Evolutionary conservation across 495 filamentous ascomycete genomes (phyloP), one percentile per base, ranked within the genome.

Genomic region (Parachaetomium inaequale): DNA sequence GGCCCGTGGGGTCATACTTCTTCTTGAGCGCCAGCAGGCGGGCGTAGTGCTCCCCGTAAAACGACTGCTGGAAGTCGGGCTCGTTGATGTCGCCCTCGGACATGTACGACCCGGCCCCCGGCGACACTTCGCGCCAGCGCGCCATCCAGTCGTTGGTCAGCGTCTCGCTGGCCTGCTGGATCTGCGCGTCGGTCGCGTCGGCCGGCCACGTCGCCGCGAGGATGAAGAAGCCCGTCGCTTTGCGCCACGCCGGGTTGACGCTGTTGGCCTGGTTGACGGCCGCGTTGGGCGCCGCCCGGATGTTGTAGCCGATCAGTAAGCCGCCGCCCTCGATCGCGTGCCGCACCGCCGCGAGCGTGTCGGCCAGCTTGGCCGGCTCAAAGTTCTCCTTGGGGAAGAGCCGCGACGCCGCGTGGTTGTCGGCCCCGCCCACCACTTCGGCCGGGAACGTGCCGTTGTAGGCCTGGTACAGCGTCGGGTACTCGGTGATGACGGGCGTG

Each of bases 31-130:
- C 51, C 6, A 77, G 70, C 57, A 87, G 69, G 11, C 78, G 72
- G 1, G 61, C 66, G 65, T 88, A 88, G 43, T 83, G 74, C 31
- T 21, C 14, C 0, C 85, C 85, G 56, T 81, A 88, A 69, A 85
- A 87, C 6, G 77, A 68, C 70, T 80, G 70, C 72, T 87, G 80
- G 74, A 82, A 87, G 58, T 85, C 65, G 1, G 85, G 84, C 72
- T 87, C 83, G 23, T 76, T 70, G 38, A 81, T 76, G 66, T 86
- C 81, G 2, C 72, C 79, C 68, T 83, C 81, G 49, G 77, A 77
- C 62, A 81, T 58, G 66, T 82, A 82, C 10, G 75, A 65, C 4
- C 80, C 81, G 1, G 70, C 67, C 1, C 73, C 74, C 1, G 76
- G 76, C n/a, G 72, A 73, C 21, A 81, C 70, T 14, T 70, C 74